A percentile compares a stretch with the other conserved stretches of the same genome.
Conservation (phyloP, 192 early-diverging fungal genomes). For the Coemansia sp. region DNA sequence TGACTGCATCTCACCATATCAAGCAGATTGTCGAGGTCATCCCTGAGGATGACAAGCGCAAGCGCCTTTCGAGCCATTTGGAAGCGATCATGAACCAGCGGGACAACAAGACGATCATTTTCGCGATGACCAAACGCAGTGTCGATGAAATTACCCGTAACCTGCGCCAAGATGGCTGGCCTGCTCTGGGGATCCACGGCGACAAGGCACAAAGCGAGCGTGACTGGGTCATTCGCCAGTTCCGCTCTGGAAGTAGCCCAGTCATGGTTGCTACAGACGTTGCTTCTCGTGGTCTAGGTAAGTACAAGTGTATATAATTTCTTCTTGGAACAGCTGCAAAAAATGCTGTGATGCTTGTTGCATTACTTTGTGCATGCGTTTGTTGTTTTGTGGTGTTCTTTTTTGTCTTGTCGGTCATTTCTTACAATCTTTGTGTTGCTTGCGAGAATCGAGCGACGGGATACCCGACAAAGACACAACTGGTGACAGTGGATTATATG, state of each 20-base stretch:
- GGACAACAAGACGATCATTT: slow-evolving; percentile 90
- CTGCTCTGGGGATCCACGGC: slow-evolving; percentile 93
- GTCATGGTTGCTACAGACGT: slow-evolving; percentile 99
- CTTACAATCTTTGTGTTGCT: not conserved
- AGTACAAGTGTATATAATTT: slow-evolving; percentile 22
- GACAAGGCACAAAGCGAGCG: slow-evolving; percentile 96
- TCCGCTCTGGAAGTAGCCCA: slow-evolving; percentile 81
- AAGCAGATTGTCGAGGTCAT: slow-evolving; percentile 91
- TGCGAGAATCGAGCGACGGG: not conserved
- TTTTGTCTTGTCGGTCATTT: slow-evolving; percentile 7
- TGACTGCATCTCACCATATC: slow-evolving; percentile 91
- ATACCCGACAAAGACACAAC: not conserved
- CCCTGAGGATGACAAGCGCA: slow-evolving; percentile 81
- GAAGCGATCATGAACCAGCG: slow-evolving; percentile 83
- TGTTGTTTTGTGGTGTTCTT: slow-evolving; percentile 10
- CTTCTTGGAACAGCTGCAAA: not conserved
- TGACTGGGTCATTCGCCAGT: slow-evolving; percentile 93
- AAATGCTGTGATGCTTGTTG: slow-evolving; percentile 3
- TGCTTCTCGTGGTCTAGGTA: slow-evolving; percentile 94
- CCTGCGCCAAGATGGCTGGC: slow-evolving; percentile 87
- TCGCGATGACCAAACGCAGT: slow-evolving; percentile 92
- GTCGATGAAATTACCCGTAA: slow-evolving; percentile 86
- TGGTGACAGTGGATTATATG: not conserved
- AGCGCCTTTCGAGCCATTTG: slow-evolving; percentile 71
- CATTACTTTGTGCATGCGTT: not conserved